Evolutionary conservation across 306 rosid species (phyloP).

Genomic region (Hippophae gyantsensis): DNA sequence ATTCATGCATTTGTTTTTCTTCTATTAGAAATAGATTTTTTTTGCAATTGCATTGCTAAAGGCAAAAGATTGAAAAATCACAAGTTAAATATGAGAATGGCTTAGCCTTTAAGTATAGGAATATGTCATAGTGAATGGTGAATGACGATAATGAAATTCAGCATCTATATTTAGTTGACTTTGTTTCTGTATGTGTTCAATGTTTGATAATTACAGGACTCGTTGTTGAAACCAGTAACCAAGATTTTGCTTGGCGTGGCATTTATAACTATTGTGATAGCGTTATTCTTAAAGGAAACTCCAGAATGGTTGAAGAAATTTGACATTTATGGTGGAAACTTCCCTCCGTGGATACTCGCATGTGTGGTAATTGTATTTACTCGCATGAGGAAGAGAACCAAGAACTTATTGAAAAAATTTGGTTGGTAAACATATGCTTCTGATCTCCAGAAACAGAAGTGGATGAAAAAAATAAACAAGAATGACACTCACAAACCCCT

Average conservation of each 20-base stretch:
- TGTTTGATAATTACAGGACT: constrained; percentile 45
- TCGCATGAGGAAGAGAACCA: constrained; percentile 79
- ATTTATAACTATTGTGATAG: constrained; percentile 46
- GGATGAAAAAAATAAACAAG: too few species aligned
- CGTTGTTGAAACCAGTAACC: constrained; percentile 64
- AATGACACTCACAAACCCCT: too few species aligned
- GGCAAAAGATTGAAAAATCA: too few species aligned
- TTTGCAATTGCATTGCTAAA: too few species aligned
- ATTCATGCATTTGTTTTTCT: too few species aligned
- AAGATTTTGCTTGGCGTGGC: constrained; percentile 67
- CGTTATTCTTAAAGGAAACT: constrained; percentile 41
- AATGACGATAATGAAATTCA: background rate
- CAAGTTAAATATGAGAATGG: too few species aligned
- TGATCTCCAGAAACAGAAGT: background rate
- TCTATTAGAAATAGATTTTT: too few species aligned
- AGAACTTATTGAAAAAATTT: constrained; percentile 41
- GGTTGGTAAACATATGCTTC: constrained; percentile 37
- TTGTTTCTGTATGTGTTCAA: background rate
- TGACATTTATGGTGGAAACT: constrained; percentile 43
- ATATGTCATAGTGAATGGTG: too few species aligned
- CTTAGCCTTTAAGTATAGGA: too few species aligned
- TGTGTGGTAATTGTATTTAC: constrained; percentile 73
- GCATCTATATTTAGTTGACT: background rate
- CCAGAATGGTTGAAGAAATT: constrained; percentile 61
- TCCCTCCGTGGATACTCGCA: constrained; percentile 88